Evolutionary conservation across 441 rosid genomes (phyloP), one percentile per base, ranked within the genome.

Genomic region (Adansonia grandidieri): DNA sequence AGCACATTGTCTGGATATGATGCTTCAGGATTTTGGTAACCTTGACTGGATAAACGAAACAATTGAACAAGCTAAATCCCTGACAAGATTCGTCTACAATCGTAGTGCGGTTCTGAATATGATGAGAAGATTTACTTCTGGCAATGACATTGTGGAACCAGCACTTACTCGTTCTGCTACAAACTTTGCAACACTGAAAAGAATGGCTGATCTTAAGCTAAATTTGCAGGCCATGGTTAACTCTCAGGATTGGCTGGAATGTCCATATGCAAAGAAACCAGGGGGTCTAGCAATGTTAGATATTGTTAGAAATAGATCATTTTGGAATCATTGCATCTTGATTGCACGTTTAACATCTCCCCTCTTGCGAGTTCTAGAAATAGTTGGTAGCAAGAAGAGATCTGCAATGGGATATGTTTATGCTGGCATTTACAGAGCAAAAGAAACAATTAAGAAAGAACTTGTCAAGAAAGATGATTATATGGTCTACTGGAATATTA

Each of bases 331-430:
- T 0, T 86, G 91, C 74, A 68, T 83, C 50, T 75, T 85, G 76
- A 85, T 89, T 42, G 84, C 84, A 71, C 87, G 80, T 11, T 80
- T 96, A 81, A 89, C 92, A 0, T 68, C 74, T 83, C 98, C 96
- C 17, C 92, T 96, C 20, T 65, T 93, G 53, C 89, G 86, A 11
- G 86, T 94, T 84, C 74, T 93, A 82, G 88, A 76, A 82, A 83
- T 88, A 13, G 88, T 85, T 71, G 74, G 84, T 47, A 86, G 94
- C 77, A 89, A 83, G 83, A 93, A 78, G 86, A 91, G 80, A 79
- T 90, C 98, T 81, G 93, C 96, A 66, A 90, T 96, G 91, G 99
- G 98, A 75, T 93, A 90, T 77, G 86, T 96, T 45, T 89, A 89
- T 79, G 97, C 99, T 40, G 98, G 88, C 65, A 80, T 94, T 17